Conservation (phyloP, 2,329 filamentous ascomycete species). For the Phialemoniopsis sp. region DNA sequence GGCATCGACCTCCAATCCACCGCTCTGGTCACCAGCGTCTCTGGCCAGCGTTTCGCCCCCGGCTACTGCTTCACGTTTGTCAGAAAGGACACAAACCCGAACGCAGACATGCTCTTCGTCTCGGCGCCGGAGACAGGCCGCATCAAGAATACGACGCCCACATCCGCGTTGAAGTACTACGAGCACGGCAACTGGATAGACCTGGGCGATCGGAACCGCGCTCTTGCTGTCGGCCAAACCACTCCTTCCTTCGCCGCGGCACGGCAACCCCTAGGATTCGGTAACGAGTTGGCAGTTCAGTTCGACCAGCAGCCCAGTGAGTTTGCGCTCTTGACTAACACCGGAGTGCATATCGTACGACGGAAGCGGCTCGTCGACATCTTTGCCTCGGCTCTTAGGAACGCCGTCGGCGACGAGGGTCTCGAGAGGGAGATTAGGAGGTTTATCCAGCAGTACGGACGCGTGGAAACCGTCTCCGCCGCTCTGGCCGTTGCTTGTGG, state of each 20-base stretch:
- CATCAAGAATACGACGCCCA: slow-evolving; percentile 59
- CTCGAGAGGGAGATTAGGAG: slow-evolving; percentile 77
- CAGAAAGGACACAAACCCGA: slow-evolving; percentile 52
- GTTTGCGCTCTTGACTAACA: slow-evolving; percentile 87
- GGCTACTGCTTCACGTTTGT: slow-evolving; percentile 91
- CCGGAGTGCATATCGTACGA: slow-evolving; percentile 81
- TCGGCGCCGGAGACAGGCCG: slow-evolving; percentile 84
- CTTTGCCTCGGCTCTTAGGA: slow-evolving; percentile 77
- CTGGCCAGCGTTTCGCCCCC: slow-evolving; percentile 67
- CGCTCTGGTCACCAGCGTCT: slow-evolving; percentile 42
- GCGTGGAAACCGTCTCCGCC: slow-evolving; percentile 83
- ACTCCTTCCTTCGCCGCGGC: slow-evolving; percentile 69
- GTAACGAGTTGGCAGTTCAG: slow-evolving; percentile 94
- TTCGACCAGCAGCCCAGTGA: slow-evolving; percentile 81
- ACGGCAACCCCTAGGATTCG: slow-evolving; percentile 70
- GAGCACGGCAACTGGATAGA: slow-evolving; percentile 81
- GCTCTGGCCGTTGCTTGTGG: slow-evolving; percentile 93
- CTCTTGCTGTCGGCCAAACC: slow-evolving; percentile 75
- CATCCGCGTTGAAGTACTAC: slow-evolving; percentile 57
- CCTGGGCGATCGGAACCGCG: slow-evolving; percentile 58
- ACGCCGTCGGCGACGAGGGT: slow-evolving; percentile 71
- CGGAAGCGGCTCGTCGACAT: slow-evolving; percentile 85
- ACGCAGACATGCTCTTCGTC: slow-evolving; percentile 70
- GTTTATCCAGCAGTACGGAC: slow-evolving; percentile 82
- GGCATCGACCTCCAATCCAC: slow-evolving; percentile 43